Conservation (phyloP, 2,329 filamentous ascomycete species). For the Seiridium cupressi region DNA sequence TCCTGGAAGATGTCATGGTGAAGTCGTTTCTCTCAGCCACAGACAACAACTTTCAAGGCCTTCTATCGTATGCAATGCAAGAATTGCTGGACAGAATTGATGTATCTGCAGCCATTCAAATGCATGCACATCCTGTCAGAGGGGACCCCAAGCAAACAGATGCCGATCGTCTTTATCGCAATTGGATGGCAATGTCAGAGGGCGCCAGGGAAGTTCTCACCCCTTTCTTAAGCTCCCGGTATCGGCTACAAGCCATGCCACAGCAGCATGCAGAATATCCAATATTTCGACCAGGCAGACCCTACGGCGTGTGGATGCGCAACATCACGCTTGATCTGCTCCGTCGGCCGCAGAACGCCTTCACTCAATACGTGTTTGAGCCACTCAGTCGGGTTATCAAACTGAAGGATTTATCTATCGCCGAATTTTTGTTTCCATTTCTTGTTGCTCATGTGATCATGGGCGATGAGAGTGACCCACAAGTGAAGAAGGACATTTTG, state of each 20-base stretch:
- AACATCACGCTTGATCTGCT: slow-evolving; percentile 80
- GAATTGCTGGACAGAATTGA: slow-evolving; percentile 78
- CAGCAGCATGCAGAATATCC: slow-evolving; percentile 67
- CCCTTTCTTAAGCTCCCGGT: slow-evolving; percentile 84
- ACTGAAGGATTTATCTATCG: slow-evolving; percentile 81
- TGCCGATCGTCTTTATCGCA: slow-evolving; percentile 55
- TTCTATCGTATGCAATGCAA: slow-evolving; percentile 93
- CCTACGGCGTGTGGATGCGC: slow-evolving; percentile 80
- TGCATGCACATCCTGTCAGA: slow-evolving; percentile 30
- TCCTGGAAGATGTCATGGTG: slow-evolving; percentile 84
- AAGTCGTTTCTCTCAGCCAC: slow-evolving; percentile 89
- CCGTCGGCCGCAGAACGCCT: slow-evolving; percentile 70
- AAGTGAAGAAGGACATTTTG: slow-evolving; percentile 64
- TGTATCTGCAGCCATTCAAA: slow-evolving; percentile 57
- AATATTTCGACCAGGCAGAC: slow-evolving; percentile 66
- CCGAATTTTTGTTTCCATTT: slow-evolving; percentile 87
- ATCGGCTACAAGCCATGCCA: slow-evolving; percentile 65
- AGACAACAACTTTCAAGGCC: slow-evolving; percentile 84
- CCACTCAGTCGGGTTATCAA: slow-evolving; percentile 80
- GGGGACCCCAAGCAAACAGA: slow-evolving; percentile 51
- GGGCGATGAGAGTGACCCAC: slow-evolving; percentile 58
- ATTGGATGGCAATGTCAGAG: slow-evolving; percentile 78
- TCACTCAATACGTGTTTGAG: slow-evolving; percentile 75
- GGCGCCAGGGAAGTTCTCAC: slow-evolving; percentile 77
- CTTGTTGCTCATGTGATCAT: slow-evolving; percentile 80